These are phyloP conservation scores for Dendrostoma leiphaemia DNA, from an alignment of 2,329 filamentous ascomycete species.

Conservation along the genomic window DNA sequence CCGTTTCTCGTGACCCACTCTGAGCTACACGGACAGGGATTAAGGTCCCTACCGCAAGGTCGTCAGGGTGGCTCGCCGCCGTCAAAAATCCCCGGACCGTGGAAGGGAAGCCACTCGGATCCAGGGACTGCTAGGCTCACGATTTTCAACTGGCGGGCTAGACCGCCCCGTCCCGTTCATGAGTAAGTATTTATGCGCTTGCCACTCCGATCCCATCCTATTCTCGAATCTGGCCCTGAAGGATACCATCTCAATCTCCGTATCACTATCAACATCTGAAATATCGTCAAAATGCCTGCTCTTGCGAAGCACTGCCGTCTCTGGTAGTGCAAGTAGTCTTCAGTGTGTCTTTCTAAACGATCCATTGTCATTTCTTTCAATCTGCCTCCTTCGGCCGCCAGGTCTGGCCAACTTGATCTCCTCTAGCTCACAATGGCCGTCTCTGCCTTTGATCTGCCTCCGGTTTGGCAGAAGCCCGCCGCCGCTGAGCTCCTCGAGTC, in stretches of 20 bases:
- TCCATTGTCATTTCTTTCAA: background rate
- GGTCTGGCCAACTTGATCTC: too few species aligned
- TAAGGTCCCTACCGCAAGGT: too few species aligned
- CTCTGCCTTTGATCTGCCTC: slow-evolving; percentile 65
- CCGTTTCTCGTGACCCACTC: too few species aligned
- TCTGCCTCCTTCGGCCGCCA: background rate
- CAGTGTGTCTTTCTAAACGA: background rate
- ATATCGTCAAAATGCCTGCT: slow-evolving; percentile 7
- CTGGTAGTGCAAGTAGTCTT: slow-evolving; percentile 12
- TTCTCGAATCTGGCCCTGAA: too few species aligned
- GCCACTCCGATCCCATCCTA: too few species aligned
- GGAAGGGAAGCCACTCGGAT: too few species aligned
- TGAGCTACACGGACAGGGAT: background rate
- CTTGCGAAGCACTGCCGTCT: slow-evolving; percentile 4
- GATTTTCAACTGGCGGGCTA: too few species aligned
- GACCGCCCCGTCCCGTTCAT: too few species aligned
- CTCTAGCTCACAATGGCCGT: slow-evolving; percentile 26
- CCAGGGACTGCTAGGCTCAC: too few species aligned
- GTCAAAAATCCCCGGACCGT: too few species aligned
- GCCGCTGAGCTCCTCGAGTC: slow-evolving; percentile 61
- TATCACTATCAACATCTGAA: background rate
- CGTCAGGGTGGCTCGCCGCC: too few species aligned
- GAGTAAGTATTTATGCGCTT: too few species aligned
- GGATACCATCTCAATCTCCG: background rate
- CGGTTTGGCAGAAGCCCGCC: slow-evolving; percentile 74